Evolutionary conservation across 2,329 filamentous ascomycete species (phyloP).

Genomic region (Ophiostoma montium): DNA sequence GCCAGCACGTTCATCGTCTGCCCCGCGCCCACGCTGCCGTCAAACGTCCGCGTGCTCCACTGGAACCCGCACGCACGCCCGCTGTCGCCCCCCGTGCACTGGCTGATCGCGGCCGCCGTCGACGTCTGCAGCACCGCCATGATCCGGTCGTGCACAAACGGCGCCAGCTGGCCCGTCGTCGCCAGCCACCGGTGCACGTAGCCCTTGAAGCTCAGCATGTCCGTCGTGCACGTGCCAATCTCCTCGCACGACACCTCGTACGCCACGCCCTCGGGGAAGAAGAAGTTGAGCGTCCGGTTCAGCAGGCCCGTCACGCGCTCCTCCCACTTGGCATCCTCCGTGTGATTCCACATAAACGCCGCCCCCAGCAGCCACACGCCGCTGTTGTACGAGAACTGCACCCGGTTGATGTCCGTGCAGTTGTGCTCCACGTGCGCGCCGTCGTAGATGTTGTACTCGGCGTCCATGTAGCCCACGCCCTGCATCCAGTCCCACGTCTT

Average conservation of each 20-base stretch:
- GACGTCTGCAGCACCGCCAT: slow-evolving; percentile 31
- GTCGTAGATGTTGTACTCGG: slow-evolving; percentile 44
- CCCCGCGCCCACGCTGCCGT: slow-evolving; percentile 37
- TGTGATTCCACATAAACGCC: slow-evolving; percentile 43
- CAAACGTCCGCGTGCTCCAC: slow-evolving; percentile 34
- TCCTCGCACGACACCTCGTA: slow-evolving; percentile 42
- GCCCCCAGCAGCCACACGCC: slow-evolving; percentile 39
- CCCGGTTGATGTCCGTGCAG: slow-evolving; percentile 36
- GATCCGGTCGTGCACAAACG: slow-evolving; percentile 30
- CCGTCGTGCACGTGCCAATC: slow-evolving; percentile 36
- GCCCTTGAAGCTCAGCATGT: slow-evolving; percentile 46
- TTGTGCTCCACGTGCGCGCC: slow-evolving; percentile 35
- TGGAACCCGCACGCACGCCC: slow-evolving; percentile 35
- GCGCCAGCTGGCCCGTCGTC: slow-evolving; percentile 33
- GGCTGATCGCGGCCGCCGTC: slow-evolving; percentile 31
- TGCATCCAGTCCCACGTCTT: slow-evolving; percentile 43
- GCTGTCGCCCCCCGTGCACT: slow-evolving; percentile 31
- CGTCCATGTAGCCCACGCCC: slow-evolving; percentile 35
- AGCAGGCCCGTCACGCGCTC: slow-evolving; percentile 33
- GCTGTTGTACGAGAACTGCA: slow-evolving; percentile 42
- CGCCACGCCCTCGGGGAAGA: slow-evolving; percentile 32
- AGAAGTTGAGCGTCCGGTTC: slow-evolving; percentile 27
- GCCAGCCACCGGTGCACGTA: slow-evolving; percentile 39
- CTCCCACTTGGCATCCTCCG: slow-evolving; percentile 24
- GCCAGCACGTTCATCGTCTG: slow-evolving; percentile 41